A percentile compares a stretch with the other conserved stretches of the same genome.
These are phyloP conservation scores for Fraxinus americana DNA, from an alignment of 257 asterid species.

Conservation along the genomic window DNA sequence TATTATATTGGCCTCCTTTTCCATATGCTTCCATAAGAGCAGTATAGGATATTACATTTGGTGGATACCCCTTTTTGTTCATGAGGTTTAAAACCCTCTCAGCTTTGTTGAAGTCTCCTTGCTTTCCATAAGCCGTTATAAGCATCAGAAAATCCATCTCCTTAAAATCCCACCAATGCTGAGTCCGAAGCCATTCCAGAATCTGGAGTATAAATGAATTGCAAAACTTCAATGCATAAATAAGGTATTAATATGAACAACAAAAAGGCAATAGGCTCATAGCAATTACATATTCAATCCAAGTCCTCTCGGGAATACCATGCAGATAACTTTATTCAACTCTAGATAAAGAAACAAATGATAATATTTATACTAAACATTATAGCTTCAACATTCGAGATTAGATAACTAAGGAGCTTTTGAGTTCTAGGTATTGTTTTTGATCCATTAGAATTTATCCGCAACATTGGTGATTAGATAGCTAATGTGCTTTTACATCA, in stretches of 20 bases:
- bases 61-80: constrained; percentile 74
- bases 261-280: neutral
- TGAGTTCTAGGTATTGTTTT: neutral
- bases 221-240: neutral
- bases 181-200: constrained; percentile 94
- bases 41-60: constrained; percentile 82
- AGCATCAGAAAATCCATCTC: constrained; percentile 95
- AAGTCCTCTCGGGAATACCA: neutral
- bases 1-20: constrained; percentile 72
- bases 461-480: too few relatives aligned
- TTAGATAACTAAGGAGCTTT: constrained; percentile 3
- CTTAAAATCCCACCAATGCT: constrained; percentile 97
- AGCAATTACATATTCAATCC: neutral
- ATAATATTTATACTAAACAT: neutral
- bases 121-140: constrained; percentile 91
- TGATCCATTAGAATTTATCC: constrained; percentile 4
- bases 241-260: neutral
- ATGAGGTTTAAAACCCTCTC: constrained; percentile 81
- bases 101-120: constrained; percentile 80
- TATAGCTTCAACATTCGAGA: constrained; percentile 6
- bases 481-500: too few relatives aligned
- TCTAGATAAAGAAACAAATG: neutral
- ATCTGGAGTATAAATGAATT: constrained; percentile 43
- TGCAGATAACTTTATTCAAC: neutral
- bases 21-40: constrained; percentile 99